Percentiles rank a stretch among this genome's conserved stretches.
Conservation (phyloP, 768 basidiomycete species). For the Macrolepiota dolichaula region DNA sequence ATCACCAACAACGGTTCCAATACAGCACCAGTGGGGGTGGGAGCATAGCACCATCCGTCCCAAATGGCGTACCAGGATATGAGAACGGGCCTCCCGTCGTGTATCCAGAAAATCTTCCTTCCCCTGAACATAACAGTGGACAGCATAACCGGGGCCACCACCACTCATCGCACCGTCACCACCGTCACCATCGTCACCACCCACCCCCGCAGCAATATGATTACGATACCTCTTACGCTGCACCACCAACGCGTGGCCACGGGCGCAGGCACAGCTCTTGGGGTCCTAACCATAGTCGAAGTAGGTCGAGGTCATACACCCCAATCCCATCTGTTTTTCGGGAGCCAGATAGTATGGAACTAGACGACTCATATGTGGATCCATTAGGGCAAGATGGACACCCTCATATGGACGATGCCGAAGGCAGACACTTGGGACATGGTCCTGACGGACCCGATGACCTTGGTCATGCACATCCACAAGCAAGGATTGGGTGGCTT, state of each 20-base stretch:
- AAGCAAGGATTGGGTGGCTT: conserved; percentile 2
- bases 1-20: conserved; percentile 10
- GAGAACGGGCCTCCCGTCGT: not conserved
- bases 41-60: not conserved
- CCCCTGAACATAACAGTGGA: conserved; percentile 1
- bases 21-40: not conserved
- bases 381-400: not conserved
- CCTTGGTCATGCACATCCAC: not conserved
- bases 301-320: conserved; percentile 22
- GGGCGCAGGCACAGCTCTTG: conserved; percentile 2
- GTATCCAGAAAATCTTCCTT: not conserved
- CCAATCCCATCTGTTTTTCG: conserved; percentile 32
- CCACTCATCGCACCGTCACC: not conserved
- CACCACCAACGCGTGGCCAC: not conserved
- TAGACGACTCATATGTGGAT: conserved; percentile 5
- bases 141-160: conserved; percentile 1
- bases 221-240: conserved; percentile 4
- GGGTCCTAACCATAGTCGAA: not conserved
- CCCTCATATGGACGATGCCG: not conserved
- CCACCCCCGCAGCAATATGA: conserved; percentile 1
- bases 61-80: not conserved
- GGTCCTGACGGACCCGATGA: not conserved
- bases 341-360: conserved; percentile 18
- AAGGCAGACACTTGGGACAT: conserved; percentile 7
- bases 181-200: conserved; percentile 3